Evolutionary conservation across 2,329 filamentous ascomycete species (phyloP).

Genomic region (Mycosphaerelloides madeirae): DNA sequence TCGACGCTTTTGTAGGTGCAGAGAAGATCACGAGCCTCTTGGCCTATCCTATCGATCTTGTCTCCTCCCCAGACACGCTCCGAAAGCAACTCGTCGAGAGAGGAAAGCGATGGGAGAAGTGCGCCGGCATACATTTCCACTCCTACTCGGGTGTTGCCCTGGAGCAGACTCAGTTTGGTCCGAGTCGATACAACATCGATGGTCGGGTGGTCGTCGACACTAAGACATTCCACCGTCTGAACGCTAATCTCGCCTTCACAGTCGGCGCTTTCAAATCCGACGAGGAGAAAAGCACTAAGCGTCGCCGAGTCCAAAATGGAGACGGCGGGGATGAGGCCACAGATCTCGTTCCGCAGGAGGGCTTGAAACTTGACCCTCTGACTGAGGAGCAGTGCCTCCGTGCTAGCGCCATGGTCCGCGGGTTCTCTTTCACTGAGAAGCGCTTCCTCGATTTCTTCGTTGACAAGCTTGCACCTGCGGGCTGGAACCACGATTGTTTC

Average conservation of each 20-base stretch:
- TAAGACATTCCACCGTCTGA: conserved; percentile 28
- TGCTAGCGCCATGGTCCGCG: conserved; percentile 31
- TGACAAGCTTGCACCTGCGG: conserved; percentile 27
- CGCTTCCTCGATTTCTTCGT: conserved; percentile 35
- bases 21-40: conserved; percentile 22
- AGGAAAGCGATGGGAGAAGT: conserved; percentile 23
- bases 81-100: conserved; percentile 22
- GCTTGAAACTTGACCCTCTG: conserved; percentile 22
- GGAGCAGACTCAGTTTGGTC: conserved; percentile 16
- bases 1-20: conserved; percentile 22
- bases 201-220: conserved; percentile 28
- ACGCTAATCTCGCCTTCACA: conserved; percentile 22
- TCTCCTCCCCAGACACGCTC: conserved; percentile 12
- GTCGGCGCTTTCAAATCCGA: conserved; percentile 20
- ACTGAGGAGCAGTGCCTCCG: conserved; percentile 28
- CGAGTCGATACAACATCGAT: conserved; percentile 24
- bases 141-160: conserved; percentile 25
- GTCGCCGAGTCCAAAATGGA: conserved; percentile 19
- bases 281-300: conserved; percentile 17
- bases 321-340: conserved; percentile 23
- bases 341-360: conserved; percentile 19
- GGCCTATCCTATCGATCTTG: conserved; percentile 22
- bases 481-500: conserved; percentile 31
- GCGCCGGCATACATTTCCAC: conserved; percentile 28
- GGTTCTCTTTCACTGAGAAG: conserved; percentile 34